Conservation (phyloP, 1,284 basidiomycete species). For the Leccinum huronense region DNA sequence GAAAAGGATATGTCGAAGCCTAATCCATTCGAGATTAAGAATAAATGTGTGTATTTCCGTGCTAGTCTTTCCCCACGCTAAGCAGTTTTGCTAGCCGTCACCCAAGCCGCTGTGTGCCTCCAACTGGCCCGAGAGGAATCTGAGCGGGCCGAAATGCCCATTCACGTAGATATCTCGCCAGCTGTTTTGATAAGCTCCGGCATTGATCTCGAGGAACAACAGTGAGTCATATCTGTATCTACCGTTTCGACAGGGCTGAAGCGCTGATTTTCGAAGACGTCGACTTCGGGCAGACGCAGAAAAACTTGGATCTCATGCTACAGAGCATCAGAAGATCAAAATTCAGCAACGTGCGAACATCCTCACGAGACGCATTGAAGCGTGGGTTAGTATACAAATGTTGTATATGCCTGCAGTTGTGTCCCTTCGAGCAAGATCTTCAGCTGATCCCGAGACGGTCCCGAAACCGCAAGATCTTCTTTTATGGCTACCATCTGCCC, state of each 20-base stretch:
- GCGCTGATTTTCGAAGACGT: slow-evolving; percentile 5
- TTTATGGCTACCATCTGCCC: slow-evolving; percentile 4
- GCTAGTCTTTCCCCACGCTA: not conserved
- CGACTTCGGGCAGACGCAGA: slow-evolving; percentile 6
- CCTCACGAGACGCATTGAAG: not conserved
- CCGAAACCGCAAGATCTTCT: not conserved
- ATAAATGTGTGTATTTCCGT: not conserved
- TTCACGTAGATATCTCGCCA: slow-evolving; percentile 6
- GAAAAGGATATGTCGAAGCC: slow-evolving; percentile 2
- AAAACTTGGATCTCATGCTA: not conserved
- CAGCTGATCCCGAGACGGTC: not conserved
- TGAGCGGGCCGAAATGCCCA: not conserved
- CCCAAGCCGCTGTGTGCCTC: slow-evolving; percentile 2
- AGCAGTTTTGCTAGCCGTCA: slow-evolving; percentile 1
- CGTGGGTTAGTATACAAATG: slow-evolving; percentile 9
- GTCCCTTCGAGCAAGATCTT: not conserved
- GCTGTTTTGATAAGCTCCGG: slow-evolving; percentile 5
- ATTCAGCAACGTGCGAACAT: slow-evolving; percentile 1
- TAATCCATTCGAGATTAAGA: slow-evolving; percentile 10
- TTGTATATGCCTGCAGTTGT: slow-evolving; percentile 12
- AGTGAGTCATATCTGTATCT: slow-evolving; percentile 2
- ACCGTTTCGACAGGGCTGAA: not conserved
- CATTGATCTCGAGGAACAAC: slow-evolving; percentile 12
- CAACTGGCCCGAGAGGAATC: slow-evolving; percentile 4
- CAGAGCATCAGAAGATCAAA: slow-evolving; percentile 8